Evolutionary conservation across 164 flowering plant species (phyloP).

Genomic region (Dillenia turbinata): DNA sequence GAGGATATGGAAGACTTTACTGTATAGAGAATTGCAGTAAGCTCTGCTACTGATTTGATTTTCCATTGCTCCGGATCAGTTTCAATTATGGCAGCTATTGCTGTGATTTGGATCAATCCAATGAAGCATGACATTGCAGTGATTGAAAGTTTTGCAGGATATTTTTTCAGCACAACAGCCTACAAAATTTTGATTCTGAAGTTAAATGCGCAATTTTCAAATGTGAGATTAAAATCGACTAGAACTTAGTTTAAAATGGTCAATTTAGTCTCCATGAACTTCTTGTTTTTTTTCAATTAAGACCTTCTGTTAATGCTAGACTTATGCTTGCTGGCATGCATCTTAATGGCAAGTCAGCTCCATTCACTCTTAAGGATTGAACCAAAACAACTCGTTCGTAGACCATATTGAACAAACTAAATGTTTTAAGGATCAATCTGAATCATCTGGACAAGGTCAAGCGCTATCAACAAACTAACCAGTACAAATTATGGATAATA

Average conservation of each 20-base stretch:
- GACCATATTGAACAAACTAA: too few relatives aligned
- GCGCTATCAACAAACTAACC: too few relatives aligned
- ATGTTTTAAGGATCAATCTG: too few relatives aligned
- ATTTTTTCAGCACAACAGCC: constrained; percentile 72
- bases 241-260: too few relatives aligned
- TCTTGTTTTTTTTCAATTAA: too few relatives aligned
- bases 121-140: constrained; percentile 80
- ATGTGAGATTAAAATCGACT: not conserved
- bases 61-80: constrained; percentile 51
- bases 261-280: too few relatives aligned
- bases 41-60: constrained; percentile 61
- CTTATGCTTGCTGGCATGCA: not conserved
- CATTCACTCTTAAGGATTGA: too few relatives aligned
- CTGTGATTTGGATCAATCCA: constrained; percentile 63
- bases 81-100: constrained; percentile 55
- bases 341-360: too few relatives aligned
- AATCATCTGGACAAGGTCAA: too few relatives aligned
- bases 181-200: constrained; percentile 19
- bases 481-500: not conserved
- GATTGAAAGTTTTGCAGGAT: constrained; percentile 77
- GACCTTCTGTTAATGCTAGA: not conserved
- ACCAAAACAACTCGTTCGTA: too few relatives aligned
- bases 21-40: constrained; percentile 65
- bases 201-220: not conserved
- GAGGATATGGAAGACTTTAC: constrained; percentile 24